Percentiles rank a stretch among this genome's conserved stretches.
Conservation (phyloP, 2,329 filamentous ascomycete genomes). For the Leptographium wingfieldii region DNA sequence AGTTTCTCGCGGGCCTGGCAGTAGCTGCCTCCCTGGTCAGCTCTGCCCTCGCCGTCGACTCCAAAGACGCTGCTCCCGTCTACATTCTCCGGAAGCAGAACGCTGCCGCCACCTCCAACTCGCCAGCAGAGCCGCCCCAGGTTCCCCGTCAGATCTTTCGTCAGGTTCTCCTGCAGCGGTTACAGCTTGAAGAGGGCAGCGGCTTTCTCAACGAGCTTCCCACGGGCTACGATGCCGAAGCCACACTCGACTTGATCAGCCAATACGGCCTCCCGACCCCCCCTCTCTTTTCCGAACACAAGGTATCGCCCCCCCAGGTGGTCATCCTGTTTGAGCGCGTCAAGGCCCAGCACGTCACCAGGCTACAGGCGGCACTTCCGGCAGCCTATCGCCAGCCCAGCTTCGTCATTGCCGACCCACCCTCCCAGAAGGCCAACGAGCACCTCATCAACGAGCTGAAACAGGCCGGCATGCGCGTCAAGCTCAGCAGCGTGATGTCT, state of each 20-base stretch:
- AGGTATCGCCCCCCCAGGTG: slow-evolving; percentile 35
- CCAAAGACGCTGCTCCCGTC: slow-evolving; percentile 32
- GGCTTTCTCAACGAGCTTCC: slow-evolving; percentile 35
- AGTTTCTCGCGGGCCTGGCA: slow-evolving; percentile 18
- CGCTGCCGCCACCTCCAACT: slow-evolving; percentile 15
- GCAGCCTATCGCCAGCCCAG: slow-evolving; percentile 25
- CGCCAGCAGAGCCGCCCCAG: slow-evolving; percentile 20
- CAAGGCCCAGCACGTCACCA: slow-evolving; percentile 28
- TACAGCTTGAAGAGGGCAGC: slow-evolving; percentile 33
- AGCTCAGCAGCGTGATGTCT: slow-evolving; percentile 24
- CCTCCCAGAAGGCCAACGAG: slow-evolving; percentile 28
- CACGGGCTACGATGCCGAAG: slow-evolving; percentile 28
- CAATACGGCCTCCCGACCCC: slow-evolving; percentile 41
- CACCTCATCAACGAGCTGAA: slow-evolving; percentile 27
- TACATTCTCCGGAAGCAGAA: slow-evolving; percentile 35
- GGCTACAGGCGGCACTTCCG: slow-evolving; percentile 28
- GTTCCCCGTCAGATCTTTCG: slow-evolving; percentile 42
- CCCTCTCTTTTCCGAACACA: slow-evolving; percentile 35
- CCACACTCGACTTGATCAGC: slow-evolving; percentile 44
- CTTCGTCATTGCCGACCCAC: slow-evolving; percentile 36
- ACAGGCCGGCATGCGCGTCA: slow-evolving; percentile 23
- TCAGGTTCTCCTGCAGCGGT: slow-evolving; percentile 46
- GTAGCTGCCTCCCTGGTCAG: slow-evolving; percentile 18
- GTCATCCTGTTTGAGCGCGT: slow-evolving; percentile 47
- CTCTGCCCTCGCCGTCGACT: slow-evolving; percentile 21